These are phyloP conservation scores for Arabis alpina DNA, from an alignment of 345 rosid genomes.

Conservation along the genomic window DNA sequence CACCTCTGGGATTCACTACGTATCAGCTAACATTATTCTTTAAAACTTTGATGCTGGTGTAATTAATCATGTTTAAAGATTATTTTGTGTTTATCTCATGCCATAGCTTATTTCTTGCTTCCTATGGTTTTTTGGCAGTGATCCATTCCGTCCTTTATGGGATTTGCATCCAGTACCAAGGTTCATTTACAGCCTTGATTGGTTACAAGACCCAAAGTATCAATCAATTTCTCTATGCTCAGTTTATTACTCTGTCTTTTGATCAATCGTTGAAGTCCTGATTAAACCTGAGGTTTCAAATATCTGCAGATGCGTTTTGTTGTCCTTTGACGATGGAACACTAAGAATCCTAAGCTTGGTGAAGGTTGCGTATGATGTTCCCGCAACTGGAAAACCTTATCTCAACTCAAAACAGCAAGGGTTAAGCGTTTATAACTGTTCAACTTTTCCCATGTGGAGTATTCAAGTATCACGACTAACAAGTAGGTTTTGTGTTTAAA, in stretches of 20 bases:
- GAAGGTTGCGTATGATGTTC: constrained; percentile 77
- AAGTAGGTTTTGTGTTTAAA: constrained; percentile 39
- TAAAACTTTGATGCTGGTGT: background rate
- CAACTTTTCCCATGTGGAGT: constrained; percentile 79
- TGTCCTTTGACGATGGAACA: constrained; percentile 82
- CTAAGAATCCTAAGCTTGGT: constrained; percentile 71
- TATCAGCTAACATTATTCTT: constrained; percentile 13
- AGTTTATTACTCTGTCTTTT: constrained; percentile 21
- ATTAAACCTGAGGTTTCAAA: constrained; percentile 26
- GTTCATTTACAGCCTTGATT: constrained; percentile 74
- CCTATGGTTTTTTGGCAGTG: constrained; percentile 52
- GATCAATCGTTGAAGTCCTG: constrained; percentile 13
- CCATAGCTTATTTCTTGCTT: constrained; percentile 18
- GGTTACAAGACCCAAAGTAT: constrained; percentile 82
- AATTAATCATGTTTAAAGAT: background rate
- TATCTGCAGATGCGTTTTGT: constrained; percentile 62
- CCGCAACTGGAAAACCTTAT: constrained; percentile 68
- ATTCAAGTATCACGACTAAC: constrained; percentile 81
- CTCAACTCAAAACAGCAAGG: constrained; percentile 72
- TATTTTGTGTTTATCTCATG: constrained; percentile 1
- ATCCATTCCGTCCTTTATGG: constrained; percentile 87
- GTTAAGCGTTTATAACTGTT: constrained; percentile 59
- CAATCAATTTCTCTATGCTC: constrained; percentile 18
- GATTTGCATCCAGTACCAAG: constrained; percentile 66
- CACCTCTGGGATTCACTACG: constrained; percentile 8